phyloP scores from a whole-genome alignment of 176 grass and related monocot genomes.

The Phoenix roebelenii region DNA sequence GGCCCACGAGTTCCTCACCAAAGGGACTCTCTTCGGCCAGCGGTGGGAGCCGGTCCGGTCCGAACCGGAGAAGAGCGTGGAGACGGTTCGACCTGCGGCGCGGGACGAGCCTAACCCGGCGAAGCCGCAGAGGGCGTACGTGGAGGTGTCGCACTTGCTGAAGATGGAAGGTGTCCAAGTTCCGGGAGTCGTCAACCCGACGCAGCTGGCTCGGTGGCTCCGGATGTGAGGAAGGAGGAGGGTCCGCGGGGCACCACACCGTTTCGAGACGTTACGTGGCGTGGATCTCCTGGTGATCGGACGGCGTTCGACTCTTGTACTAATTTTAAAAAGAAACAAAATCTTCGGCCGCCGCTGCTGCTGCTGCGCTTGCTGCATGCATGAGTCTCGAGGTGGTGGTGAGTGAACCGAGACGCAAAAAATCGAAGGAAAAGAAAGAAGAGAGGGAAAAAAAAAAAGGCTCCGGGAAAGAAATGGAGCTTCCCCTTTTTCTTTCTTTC shows the following conservation, averaged over 20 bases:
- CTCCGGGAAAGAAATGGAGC: too few species aligned
- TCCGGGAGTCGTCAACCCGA: slow-evolving; percentile 38
- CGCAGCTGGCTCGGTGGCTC: slow-evolving; percentile 34
- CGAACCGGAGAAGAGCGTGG: slow-evolving; percentile 1
- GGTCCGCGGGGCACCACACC: background rate
- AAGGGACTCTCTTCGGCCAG: slow-evolving; percentile 27
- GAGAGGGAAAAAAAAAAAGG: too few species aligned
- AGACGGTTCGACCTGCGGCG: background rate
- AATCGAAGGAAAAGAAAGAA: too few species aligned
- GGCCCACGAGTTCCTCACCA: slow-evolving; percentile 46
- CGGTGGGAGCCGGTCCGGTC: background rate
- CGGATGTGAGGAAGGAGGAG: slow-evolving; percentile 5
- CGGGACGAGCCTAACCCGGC: background rate
- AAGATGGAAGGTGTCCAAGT: slow-evolving; percentile 23
- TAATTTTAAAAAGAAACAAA: too few species aligned
- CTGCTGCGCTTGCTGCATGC: too few species aligned
- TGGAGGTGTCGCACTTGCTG: slow-evolving; percentile 31
- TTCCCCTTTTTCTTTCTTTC: too few species aligned
- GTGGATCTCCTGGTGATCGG: too few species aligned
- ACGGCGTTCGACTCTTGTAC: too few species aligned
- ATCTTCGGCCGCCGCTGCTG: too few species aligned
- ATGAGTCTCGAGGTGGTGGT: too few species aligned
- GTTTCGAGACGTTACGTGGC: too few species aligned
- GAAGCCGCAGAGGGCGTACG: slow-evolving; percentile 13
- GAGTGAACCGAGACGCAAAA: too few species aligned